Base-by-base conservation (phyloP, 805 yeast genomes). In the Kazachstania kunashirensis region DNA sequence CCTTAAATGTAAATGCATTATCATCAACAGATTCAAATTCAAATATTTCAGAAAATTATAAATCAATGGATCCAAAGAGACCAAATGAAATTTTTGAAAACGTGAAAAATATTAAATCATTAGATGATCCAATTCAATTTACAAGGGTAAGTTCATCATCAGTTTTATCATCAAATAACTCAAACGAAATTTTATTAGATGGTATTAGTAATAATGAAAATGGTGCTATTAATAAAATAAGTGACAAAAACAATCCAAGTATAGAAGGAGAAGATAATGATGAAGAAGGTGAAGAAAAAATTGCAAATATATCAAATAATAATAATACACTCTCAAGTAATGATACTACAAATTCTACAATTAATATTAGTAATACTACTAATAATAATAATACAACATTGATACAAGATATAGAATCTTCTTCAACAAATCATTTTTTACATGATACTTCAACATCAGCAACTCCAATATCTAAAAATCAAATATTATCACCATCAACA, bases 31-130 rank as follows among this genome's bases (percentile, higher is more conserved):
- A 11, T 7, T 10, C 9, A 3, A 23, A 17, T 18, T 10, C 9
- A 3, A 23, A 17, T 18, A 18, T 9, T 12, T 12, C 13, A n/a
- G n/a, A 17, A 10, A 18, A 29, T 29, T 29, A 29, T 19, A 55
- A 63, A 26, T 66, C 71, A 2, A 55, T 70, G 55, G 75, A 71
- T 46, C 75, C 75, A 3, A 71, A 69, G 0, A 65, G 29, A 13
- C 24, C 13, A 8, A 10, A 28, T 21, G 31, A 31, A 19, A 6
- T 23, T 5, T 12, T 11, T 26, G 24, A 11, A 8, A 11, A 11
- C 11, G 11, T 23, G 24, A 8, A 23, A 23, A 17, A 10, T 13
- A 29, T 15, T 11, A 28, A 21, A 24, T 18, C 33, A 17, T 19
- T 63, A 16, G 67, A 65, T 44, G 67, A 63, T 19, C 67, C 69